Conservation (phyloP, 768 basidiomycete species). For the Paxillus ammoniavirescens region DNA sequence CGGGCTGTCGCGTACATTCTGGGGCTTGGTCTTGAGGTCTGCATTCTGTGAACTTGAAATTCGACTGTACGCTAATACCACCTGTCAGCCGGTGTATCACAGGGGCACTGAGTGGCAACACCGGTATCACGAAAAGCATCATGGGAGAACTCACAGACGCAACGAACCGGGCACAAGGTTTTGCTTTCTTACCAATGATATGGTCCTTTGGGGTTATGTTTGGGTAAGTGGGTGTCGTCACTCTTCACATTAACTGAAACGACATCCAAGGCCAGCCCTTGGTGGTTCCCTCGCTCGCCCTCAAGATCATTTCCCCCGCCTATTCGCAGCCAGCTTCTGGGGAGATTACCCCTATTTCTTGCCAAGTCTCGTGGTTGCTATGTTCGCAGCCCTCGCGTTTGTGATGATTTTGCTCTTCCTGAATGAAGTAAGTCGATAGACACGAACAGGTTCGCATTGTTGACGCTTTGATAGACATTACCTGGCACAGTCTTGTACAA, state of each 20-base stretch:
- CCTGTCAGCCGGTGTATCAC: constrained; percentile 47
- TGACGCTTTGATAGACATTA: background rate
- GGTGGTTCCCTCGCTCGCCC: constrained; percentile 58
- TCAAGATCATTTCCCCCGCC: constrained; percentile 46
- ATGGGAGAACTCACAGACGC: constrained; percentile 59
- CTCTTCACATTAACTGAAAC: background rate
- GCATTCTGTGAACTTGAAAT: too few species aligned
- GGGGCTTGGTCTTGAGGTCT: constrained; percentile 51
- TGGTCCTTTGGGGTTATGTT: constrained; percentile 26
- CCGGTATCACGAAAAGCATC: constrained; percentile 65
- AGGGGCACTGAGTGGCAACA: constrained; percentile 62
- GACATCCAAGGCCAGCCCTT: constrained; percentile 32
- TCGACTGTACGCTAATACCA: too few species aligned
- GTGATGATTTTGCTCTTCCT: constrained; percentile 44
- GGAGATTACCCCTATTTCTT: constrained; percentile 59
- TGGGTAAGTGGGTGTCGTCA: constrained; percentile 26
- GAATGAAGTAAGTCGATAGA: constrained; percentile 43
- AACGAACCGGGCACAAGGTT: constrained; percentile 17
- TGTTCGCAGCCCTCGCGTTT: constrained; percentile 47
- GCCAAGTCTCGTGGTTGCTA: constrained; percentile 59
- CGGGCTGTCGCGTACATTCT: constrained; percentile 66
- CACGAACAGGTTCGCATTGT: too few species aligned
- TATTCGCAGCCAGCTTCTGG: constrained; percentile 50
- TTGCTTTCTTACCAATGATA: constrained; percentile 16
- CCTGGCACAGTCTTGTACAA: background rate